Evolutionary conservation across 2,329 filamentous ascomycete species (phyloP).

Genomic region (Calonectria henricotiae): DNA sequence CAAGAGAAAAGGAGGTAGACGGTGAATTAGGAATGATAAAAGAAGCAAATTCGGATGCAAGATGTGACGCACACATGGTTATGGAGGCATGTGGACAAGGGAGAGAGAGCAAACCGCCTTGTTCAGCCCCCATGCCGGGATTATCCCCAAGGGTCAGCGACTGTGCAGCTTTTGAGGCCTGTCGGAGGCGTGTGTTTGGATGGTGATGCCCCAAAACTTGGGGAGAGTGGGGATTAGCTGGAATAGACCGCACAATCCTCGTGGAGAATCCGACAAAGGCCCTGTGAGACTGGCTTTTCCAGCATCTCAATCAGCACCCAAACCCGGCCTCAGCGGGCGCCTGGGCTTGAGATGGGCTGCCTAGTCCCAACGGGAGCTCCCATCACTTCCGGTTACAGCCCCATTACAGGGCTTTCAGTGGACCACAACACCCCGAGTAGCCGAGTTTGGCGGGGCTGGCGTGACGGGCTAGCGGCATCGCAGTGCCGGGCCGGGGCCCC

Average conservation of each 20-base stretch:
- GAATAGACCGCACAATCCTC: not conserved
- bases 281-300: not conserved
- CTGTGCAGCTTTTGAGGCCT: conserved; percentile 1
- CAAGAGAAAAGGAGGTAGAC: not conserved
- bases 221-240: conserved; percentile 16
- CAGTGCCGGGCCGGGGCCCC: conserved; percentile 31
- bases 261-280: not conserved
- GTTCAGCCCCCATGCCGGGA: conserved; percentile 26
- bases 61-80: conserved; percentile 8
- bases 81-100: conserved; percentile 5
- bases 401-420: conserved; percentile 22
- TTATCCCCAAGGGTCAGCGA: conserved; percentile 21
- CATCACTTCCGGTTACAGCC: conserved; percentile 25
- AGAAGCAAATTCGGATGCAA: conserved; percentile 13
- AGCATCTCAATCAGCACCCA: not conserved
- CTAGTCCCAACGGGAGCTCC: conserved; percentile 5
- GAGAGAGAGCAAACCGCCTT: conserved; percentile 31
- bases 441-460: conserved; percentile 26
- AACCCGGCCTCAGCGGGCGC: conserved; percentile 15
- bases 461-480: conserved; percentile 32
- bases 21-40: conserved; percentile 16
- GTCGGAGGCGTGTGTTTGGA: conserved; percentile 8
- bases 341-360: conserved; percentile 1
- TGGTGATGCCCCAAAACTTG: conserved; percentile 1
- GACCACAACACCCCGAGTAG: conserved; percentile 18